A percentile compares a stretch with the other conserved stretches of the same genome.
Conservation (phyloP, 2,329 filamentous ascomycete genomes). For the Xylaria multiplex region DNA sequence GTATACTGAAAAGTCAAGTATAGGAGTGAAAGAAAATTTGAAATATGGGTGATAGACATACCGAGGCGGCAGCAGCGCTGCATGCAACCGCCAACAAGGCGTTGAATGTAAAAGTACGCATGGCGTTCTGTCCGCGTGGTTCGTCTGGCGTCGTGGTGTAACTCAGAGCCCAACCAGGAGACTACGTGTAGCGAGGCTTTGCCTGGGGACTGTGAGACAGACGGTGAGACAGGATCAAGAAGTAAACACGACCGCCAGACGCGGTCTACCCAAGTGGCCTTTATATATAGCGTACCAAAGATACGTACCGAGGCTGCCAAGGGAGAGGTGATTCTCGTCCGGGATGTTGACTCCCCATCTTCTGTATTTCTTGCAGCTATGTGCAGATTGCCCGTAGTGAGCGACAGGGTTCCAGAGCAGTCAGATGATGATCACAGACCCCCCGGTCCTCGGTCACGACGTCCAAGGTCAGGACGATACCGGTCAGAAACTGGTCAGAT, state of each 20-base stretch:
- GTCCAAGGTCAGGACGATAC: constrained; percentile 3
- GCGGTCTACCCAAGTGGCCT: constrained; percentile 5
- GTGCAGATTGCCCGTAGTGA: constrained; percentile 18
- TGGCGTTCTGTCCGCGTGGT: constrained; percentile 21
- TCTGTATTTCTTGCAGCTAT: constrained; percentile 23
- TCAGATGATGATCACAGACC: constrained; percentile 25
- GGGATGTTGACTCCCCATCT: constrained; percentile 10
- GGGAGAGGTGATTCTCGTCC: not conserved
- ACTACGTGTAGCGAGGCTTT: constrained; percentile 3
- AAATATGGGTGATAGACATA: constrained; percentile 23
- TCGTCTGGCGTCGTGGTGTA: constrained; percentile 13
- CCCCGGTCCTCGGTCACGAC: constrained; percentile 28
- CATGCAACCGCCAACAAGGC: constrained; percentile 33
- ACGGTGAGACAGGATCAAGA: constrained; percentile 20
- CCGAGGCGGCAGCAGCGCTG: constrained; percentile 35
- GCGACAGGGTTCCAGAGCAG: constrained; percentile 29
- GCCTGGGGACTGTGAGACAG: constrained; percentile 19
- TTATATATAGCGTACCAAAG: constrained; percentile 24
- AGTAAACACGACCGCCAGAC: constrained; percentile 1
- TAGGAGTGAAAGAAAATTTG: not conserved
- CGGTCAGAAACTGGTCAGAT: too few species aligned
- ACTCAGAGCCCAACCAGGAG: constrained; percentile 11
- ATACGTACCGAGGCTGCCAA: constrained; percentile 7
- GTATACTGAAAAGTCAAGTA: not conserved
- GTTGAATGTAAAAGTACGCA: constrained; percentile 34